Evolutionary conservation across 2,329 filamentous ascomycete species (phyloP).

Genomic region (Magnaporthales sp.): DNA sequence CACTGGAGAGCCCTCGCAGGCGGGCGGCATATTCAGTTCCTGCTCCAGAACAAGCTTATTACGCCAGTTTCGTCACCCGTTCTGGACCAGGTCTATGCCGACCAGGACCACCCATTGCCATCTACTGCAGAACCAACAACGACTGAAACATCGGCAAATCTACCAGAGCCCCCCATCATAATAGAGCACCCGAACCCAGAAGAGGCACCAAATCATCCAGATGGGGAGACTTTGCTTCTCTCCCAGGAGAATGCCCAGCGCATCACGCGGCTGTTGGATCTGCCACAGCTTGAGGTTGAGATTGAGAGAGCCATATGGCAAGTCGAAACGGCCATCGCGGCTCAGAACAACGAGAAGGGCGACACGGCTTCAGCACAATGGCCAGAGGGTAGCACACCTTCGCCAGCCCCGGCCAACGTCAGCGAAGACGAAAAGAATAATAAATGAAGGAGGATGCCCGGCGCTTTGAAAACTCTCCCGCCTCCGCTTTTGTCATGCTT

Average conservation of each 20-base stretch:
- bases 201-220: constrained; percentile 10
- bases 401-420: not conserved
- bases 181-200: constrained; percentile 11
- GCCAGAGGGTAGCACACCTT: not conserved
- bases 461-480: not conserved
- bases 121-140: constrained; percentile 17
- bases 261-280: constrained; percentile 43
- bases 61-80: constrained; percentile 54
- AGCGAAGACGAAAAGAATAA: not conserved
- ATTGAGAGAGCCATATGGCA: constrained; percentile 66
- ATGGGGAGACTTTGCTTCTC: constrained; percentile 33
- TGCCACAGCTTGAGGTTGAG: constrained; percentile 64
- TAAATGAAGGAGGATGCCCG: not conserved
- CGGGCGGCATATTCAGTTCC: constrained; percentile 75
- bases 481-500: not conserved
- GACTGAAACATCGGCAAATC: constrained; percentile 12
- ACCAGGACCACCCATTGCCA: constrained; percentile 16
- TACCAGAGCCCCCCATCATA: constrained; percentile 14
- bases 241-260: constrained; percentile 22
- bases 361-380: not conserved
- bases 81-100: constrained; percentile 65
- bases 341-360: constrained; percentile 16
- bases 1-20: constrained; percentile 83
- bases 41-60: constrained; percentile 66
- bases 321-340: constrained; percentile 44